These are phyloP conservation scores for Vitellaria paradoxa DNA, from an alignment of 179 eudicot species.

Conservation along the genomic window DNA sequence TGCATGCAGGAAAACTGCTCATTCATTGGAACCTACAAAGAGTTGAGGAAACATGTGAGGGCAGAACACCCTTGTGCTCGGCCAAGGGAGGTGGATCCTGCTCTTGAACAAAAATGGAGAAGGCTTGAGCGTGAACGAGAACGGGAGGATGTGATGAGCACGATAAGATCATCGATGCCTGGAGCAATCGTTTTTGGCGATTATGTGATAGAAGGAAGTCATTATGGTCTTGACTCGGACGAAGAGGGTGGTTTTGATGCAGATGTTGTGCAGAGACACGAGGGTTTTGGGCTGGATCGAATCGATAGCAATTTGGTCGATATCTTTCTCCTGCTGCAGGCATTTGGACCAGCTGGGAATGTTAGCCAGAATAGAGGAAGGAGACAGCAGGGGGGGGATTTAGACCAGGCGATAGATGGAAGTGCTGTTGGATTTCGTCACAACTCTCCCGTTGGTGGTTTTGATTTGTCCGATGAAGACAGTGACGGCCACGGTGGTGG, in stretches of 20 bases:
- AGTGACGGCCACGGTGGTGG: slow-evolving; percentile 13
- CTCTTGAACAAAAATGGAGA: slow-evolving; percentile 51
- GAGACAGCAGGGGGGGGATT: slow-evolving; percentile 26
- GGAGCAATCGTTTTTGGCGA: slow-evolving; percentile 61
- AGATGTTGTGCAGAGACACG: slow-evolving; percentile 20
- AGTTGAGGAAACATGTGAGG: slow-evolving; percentile 54
- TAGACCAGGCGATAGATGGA: slow-evolving; percentile 16
- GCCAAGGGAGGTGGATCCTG: slow-evolving; percentile 62
- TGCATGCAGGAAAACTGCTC: slow-evolving; percentile 60
- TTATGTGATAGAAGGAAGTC: slow-evolving; percentile 54
- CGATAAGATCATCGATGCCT: slow-evolving; percentile 52
- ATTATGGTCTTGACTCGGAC: slow-evolving; percentile 32
- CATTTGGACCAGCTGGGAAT: slow-evolving; percentile 41
- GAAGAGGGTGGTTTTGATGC: slow-evolving; percentile 36
- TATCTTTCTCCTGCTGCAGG: slow-evolving; percentile 38
- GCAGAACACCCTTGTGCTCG: slow-evolving; percentile 51
- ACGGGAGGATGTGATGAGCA: slow-evolving; percentile 41
- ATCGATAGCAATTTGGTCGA: slow-evolving; percentile 40
- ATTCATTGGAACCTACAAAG: slow-evolving; percentile 48
- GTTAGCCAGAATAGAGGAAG: slow-evolving; percentile 17
- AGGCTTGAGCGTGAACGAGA: slow-evolving; percentile 50
- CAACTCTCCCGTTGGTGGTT: slow-evolving; percentile 14
- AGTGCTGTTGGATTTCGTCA: slow-evolving; percentile 13
- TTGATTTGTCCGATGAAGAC: slow-evolving; percentile 26
- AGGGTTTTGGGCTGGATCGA: slow-evolving; percentile 24